These are phyloP conservation scores for Prunus davidiana DNA, from an alignment of 306 rosid species.

Conservation along the genomic window DNA sequence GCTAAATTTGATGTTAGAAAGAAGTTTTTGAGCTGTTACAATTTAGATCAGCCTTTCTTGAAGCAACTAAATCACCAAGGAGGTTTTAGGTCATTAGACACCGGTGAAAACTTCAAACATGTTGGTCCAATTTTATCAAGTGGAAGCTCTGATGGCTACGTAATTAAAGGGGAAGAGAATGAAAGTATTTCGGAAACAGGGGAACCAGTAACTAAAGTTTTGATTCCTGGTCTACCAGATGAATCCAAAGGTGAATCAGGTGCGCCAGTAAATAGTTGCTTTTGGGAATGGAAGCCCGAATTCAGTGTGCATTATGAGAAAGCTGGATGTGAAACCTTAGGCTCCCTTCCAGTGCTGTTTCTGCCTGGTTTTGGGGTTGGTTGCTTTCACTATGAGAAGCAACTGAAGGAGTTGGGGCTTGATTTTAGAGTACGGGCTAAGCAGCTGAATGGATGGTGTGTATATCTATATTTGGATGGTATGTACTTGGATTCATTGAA, in stretches of 20 bases:
- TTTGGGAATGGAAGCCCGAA: constrained; percentile 90
- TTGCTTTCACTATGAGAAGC: constrained; percentile 92
- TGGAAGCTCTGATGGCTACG: constrained; percentile 61
- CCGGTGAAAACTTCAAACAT: constrained; percentile 21
- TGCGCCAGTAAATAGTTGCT: constrained; percentile 64
- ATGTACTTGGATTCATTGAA: too few species aligned
- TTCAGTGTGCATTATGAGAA: constrained; percentile 76
- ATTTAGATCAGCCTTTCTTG: constrained; percentile 17
- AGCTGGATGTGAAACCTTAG: constrained; percentile 61
- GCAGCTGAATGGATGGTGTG: too few species aligned
- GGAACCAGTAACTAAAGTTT: constrained; percentile 41
- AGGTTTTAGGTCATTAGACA: constrained; percentile 10
- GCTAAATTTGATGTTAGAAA: constrained; percentile 22
- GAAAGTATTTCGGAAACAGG: constrained; percentile 5
- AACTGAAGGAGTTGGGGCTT: constrained; percentile 80
- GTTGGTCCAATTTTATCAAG: constrained; percentile 37
- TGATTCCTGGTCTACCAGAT: constrained; percentile 69
- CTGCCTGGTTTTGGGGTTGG: constrained; percentile 99
- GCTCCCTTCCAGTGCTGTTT: constrained; percentile 67
- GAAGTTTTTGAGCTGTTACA: constrained; percentile 26
- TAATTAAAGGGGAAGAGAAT: constrained; percentile 61
- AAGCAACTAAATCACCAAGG: constrained; percentile 12
- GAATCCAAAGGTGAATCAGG: constrained; percentile 55
- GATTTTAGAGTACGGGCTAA: constrained; percentile 75
- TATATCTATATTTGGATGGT: too few species aligned